phyloP scores from a whole-genome alignment of 257 asterid genomes.

The Solanum piurae region DNA sequence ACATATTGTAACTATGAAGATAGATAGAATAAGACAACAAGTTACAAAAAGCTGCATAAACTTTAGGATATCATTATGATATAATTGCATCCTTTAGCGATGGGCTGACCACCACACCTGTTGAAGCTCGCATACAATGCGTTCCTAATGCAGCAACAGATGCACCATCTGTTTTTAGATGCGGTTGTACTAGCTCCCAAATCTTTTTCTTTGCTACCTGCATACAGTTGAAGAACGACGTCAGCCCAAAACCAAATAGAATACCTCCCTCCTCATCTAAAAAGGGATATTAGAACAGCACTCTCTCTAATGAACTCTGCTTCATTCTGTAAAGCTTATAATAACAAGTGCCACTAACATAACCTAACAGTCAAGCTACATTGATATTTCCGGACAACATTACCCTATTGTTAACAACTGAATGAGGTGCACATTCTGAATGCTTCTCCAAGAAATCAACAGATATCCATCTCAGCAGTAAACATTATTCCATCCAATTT shows the following conservation, averaged over 20 bases:
- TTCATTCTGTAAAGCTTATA: background rate
- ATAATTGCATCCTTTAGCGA: conserved; percentile 70
- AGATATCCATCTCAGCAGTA: background rate
- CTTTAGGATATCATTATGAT: conserved; percentile 24
- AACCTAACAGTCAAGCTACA: background rate
- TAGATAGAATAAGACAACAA: background rate
- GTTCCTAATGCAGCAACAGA: conserved; percentile 43
- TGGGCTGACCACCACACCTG: conserved; percentile 38
- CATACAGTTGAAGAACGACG: background rate
- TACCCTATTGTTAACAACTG: background rate
- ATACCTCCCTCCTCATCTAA: background rate
- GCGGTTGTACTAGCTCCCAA: conserved; percentile 88
- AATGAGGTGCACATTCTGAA: background rate
- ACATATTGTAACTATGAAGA: background rate
- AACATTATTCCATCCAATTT: background rate
- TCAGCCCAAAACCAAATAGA: background rate
- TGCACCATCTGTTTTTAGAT: conserved; percentile 56
- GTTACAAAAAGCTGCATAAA: background rate
- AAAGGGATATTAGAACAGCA: background rate
- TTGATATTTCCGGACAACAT: background rate
- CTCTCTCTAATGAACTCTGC: background rate
- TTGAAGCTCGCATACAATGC: conserved; percentile 53
- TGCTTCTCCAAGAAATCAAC: background rate
- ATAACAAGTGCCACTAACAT: background rate
- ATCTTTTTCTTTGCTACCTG: conserved; percentile 93